phyloP scores from a whole-genome alignment of 345 rosid genomes.

The Excoecaria agallocha region DNA sequence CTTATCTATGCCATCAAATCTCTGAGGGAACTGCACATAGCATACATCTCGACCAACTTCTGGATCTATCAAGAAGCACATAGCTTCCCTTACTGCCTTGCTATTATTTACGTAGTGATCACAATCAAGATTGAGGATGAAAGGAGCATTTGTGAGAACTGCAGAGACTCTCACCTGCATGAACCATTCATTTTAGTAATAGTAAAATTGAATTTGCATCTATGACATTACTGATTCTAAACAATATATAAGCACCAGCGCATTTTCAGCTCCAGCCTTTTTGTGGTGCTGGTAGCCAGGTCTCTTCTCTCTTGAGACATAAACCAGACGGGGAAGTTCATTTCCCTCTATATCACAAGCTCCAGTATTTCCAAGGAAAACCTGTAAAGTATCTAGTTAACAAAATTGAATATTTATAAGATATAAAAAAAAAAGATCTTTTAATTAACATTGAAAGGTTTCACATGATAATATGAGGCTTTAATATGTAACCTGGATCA shows the following conservation, averaged over 20 bases:
- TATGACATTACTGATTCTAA: neutral
- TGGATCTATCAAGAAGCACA: constrained; percentile 97
- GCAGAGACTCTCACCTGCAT: constrained; percentile 92
- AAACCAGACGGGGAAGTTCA: constrained; percentile 89
- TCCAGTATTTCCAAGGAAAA: constrained; percentile 88
- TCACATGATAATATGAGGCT: neutral
- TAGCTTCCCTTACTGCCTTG: constrained; percentile 90
- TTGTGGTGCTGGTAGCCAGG: constrained; percentile 99
- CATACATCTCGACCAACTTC: constrained; percentile 75
- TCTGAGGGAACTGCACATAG: constrained; percentile 95
- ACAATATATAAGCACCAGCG: constrained; percentile 52
- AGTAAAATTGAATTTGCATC: neutral
- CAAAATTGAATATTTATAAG: neutral
- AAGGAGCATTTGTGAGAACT: constrained; percentile 92
- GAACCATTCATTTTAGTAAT: constrained; percentile 13
- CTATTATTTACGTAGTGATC: constrained; percentile 98
- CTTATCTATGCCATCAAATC: constrained; percentile 95
- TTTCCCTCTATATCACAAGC: constrained; percentile 86
- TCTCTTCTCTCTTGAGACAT: constrained; percentile 95
- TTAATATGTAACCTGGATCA: constrained; percentile 69
- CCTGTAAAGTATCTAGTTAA: constrained; percentile 35
- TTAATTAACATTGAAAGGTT: neutral
- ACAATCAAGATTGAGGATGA: constrained; percentile 96
- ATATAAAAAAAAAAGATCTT: too few species aligned
- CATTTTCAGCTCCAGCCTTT: constrained; percentile 99